phyloP scores from a whole-genome alignment of 2,329 filamentous ascomycete species.

The Penicillium frequentans region DNA sequence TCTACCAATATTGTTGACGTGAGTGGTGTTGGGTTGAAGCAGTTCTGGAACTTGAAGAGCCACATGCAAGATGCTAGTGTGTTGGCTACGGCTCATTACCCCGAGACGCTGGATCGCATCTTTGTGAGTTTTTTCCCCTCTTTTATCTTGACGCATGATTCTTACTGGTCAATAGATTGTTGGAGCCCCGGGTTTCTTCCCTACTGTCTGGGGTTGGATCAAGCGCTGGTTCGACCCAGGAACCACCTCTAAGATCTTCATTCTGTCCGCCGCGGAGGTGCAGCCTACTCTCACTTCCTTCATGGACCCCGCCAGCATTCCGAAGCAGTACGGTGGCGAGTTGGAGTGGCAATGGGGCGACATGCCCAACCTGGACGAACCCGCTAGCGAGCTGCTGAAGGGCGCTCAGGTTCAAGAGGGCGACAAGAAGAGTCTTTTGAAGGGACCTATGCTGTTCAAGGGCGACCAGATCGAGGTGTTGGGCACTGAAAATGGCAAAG shows the following conservation, averaged over 20 bases:
- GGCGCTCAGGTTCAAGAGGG: constrained; percentile 24
- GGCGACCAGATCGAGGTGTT: constrained; percentile 34
- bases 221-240: constrained; percentile 95
- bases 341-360: constrained; percentile 81
- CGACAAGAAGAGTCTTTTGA: constrained; percentile 30
- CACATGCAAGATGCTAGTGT: constrained; percentile 93
- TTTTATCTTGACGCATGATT: background rate
- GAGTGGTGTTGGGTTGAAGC: constrained; percentile 79
- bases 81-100: constrained; percentile 89
- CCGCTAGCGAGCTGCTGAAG: constrained; percentile 35
- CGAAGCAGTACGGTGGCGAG: constrained; percentile 84
- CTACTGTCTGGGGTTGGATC: constrained; percentile 87
- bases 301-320: constrained; percentile 80
- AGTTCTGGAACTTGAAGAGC: constrained; percentile 91
- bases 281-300: constrained; percentile 74
- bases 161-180: constrained; percentile 61
- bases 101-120: constrained; percentile 85
- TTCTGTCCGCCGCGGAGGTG: constrained; percentile 72
- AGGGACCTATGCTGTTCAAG: constrained; percentile 38
- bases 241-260: constrained; percentile 94
- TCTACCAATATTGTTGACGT: constrained; percentile 96
- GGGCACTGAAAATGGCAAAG: constrained; percentile 36
- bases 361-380: constrained; percentile 67
- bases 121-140: constrained; percentile 50
- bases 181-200: constrained; percentile 86